phyloP scores from a whole-genome alignment of 208 protist genomes.

The Borovskyia barvae region DNA sequence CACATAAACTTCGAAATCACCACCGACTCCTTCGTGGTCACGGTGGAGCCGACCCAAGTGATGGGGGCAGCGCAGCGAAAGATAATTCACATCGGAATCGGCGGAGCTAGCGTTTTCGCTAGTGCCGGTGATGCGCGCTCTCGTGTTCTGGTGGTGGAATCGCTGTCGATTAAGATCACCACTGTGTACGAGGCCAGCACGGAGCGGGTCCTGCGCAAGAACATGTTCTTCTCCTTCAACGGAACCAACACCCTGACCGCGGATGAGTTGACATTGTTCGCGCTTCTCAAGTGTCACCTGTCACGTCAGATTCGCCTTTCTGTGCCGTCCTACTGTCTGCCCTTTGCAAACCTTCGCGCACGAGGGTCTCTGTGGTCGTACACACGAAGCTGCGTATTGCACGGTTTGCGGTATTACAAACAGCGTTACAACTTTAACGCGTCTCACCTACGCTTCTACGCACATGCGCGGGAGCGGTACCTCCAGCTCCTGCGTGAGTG shows the following conservation, averaged over 20 bases:
- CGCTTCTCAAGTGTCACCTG: slow-evolving; percentile 47
- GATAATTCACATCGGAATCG: slow-evolving; percentile 34
- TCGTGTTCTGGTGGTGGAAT: slow-evolving; percentile 30
- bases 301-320: slow-evolving; percentile 37
- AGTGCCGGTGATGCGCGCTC: slow-evolving; percentile 8
- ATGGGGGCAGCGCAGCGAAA: slow-evolving; percentile 40
- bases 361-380: slow-evolving; percentile 62
- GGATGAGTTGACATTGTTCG: slow-evolving; percentile 44
- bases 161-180: slow-evolving; percentile 39
- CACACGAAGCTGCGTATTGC: slow-evolving; percentile 42
- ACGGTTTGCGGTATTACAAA: slow-evolving; percentile 46
- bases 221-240: slow-evolving; percentile 40
- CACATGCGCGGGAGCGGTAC: slow-evolving; percentile 58
- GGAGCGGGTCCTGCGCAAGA: slow-evolving; percentile 48
- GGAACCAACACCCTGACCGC: slow-evolving; percentile 30
- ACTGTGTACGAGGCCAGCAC: slow-evolving; percentile 38
- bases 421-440: slow-evolving; percentile 78
- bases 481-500: slow-evolving; percentile 66
- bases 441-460: slow-evolving; percentile 70
- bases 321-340: slow-evolving; percentile 58
- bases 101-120: slow-evolving; percentile 19
- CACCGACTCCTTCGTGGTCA: slow-evolving; percentile 37
- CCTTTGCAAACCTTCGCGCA: slow-evolving; percentile 35
- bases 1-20: slow-evolving; percentile 35
- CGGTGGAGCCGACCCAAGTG: slow-evolving; percentile 42